Evolutionary conservation across 305 asterid genomes (phyloP), one percentile per base, ranked within the genome.

Genomic region (Fraxinus paxiana): DNA sequence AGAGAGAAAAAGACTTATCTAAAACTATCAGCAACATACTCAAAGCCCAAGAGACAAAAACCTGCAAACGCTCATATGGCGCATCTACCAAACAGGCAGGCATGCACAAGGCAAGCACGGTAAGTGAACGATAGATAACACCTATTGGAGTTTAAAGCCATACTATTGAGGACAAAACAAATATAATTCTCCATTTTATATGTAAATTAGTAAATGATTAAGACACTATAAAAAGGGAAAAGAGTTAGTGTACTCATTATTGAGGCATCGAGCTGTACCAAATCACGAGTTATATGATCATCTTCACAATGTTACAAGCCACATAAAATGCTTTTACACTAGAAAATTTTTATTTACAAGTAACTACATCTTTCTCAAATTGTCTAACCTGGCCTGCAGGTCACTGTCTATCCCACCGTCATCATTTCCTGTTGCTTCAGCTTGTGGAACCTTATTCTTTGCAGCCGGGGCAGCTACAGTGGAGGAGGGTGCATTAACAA

Each of bases 311-410:
- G 70, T 86, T 82, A 90, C 93, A 90, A 67, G 83, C 83, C 87
- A 86, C 31, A 81, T 77, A 72, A 81, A 30, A 72, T 38, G 79
- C 74, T 75, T 80, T 82, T 56, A 81, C 41, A 15, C 41, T 4
- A 69, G 24, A 69, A 30, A 15, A 4, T 30, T 31, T 6, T 8
- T 28, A 13, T 28, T 69, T 31, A 69, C 28, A n/a, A 87, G 22
- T 73, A 67, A 82, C 89, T 86, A 96, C 99, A 94, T 96, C 90
- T 69, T 94, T 89, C 99, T 92, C 93, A 96, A 84, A 79, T 96
- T 96, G 88, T 96, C 98, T 89, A 96, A 90, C 92, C 99, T 93
- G 81, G 98, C 98, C 89, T 96, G 99, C 78, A 96, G 93, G 82
- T 96, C 99, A 77, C 94, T 94, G 86, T 96, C 99, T 81, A 96